Base-by-base conservation (phyloP, 164 flowering plant genomes). In the Paratinospora sagittata region DNA sequence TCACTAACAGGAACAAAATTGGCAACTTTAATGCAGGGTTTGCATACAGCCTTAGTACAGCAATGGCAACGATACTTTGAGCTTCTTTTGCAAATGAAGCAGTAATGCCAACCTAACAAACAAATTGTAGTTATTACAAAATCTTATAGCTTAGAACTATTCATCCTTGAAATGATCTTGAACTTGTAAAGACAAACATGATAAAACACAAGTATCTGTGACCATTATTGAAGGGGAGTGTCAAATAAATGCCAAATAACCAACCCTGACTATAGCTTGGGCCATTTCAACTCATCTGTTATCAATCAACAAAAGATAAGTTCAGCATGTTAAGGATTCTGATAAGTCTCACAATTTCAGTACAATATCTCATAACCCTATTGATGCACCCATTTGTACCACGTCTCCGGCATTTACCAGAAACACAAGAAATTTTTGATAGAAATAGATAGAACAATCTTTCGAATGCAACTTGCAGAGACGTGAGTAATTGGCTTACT, bases 41-140 rank as follows among this genome's bases (percentile, higher is more conserved):
- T 73, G 73, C 97, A 93, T 61, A 89, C 76, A 64, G 88, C 86
- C 23, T 27, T 76, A 47, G 94, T 81, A 74, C 96, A 93, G 77
- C 87, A 78, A 71, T 81, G 78, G 83, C 96, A 91, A 34, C 74
- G 80, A 80, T 83, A 80, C 39, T 81, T 78, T 52, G 96, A 49
- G 12, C 77, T 64, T 68, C 75, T 89, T 8, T 65, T 21, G 84
- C 98, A 93, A 5, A 71, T n/a, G 70, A 66, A 76, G 84, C 98
- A 93, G 39, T 39, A 69, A 71, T 93, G 98, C 86, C 92, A 76
- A 68, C 71, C 97, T 93, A 86, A 27, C 61, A 75, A 75, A 82
- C 19, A 26, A 16, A 72, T 68, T 62, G 26, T 37, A 3, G 60
- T 49, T 23, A 63, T 14, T 27, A 70, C 26, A 47, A 26, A 36